Percentiles rank a stretch among this genome's conserved stretches.
These are phyloP conservation scores for Boletus rubroflammeus DNA, from an alignment of 768 basidiomycete species.

Conservation along the genomic window DNA sequence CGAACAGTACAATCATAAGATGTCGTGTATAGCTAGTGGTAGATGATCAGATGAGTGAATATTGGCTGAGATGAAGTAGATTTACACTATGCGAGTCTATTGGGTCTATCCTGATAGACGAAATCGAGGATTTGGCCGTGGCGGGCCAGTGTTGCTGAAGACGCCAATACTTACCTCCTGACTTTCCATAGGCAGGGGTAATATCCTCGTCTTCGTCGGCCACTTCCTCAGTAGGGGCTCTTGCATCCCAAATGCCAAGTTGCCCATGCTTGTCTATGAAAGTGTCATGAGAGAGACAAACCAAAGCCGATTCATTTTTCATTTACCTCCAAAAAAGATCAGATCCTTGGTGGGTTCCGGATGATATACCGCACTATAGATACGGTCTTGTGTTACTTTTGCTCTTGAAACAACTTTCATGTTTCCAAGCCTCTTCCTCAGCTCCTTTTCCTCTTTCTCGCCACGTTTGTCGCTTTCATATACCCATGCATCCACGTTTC, in stretches of 20 bases:
- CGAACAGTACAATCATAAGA: conserved; percentile 82
- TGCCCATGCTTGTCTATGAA: conserved; percentile 76
- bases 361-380: conserved; percentile 80
- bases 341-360: conserved; percentile 77
- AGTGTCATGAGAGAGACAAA: background rate
- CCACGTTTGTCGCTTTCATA: conserved; percentile 48
- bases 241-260: conserved; percentile 84
- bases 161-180: conserved; percentile 77
- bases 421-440: conserved; percentile 51
- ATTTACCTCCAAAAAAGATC: conserved; percentile 79
- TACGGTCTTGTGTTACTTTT: conserved; percentile 70
- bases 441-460: conserved; percentile 44
- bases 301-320: background rate
- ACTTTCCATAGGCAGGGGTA: conserved; percentile 36
- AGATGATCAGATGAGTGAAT: background rate
- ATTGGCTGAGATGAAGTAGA: background rate
- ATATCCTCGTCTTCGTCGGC: conserved; percentile 62
- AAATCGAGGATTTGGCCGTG: conserved; percentile 74
- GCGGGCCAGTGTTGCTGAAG: conserved; percentile 84
- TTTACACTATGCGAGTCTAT: conserved; percentile 68
- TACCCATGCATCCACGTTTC: conserved; percentile 49
- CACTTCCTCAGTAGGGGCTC: conserved; percentile 61
- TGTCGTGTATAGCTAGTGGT: conserved; percentile 65
- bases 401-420: conserved; percentile 72
- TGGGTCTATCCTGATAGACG: conserved; percentile 74